Conservation (phyloP, 1,284 basidiomycete genomes). For the Pseudozyma sp. region DNA sequence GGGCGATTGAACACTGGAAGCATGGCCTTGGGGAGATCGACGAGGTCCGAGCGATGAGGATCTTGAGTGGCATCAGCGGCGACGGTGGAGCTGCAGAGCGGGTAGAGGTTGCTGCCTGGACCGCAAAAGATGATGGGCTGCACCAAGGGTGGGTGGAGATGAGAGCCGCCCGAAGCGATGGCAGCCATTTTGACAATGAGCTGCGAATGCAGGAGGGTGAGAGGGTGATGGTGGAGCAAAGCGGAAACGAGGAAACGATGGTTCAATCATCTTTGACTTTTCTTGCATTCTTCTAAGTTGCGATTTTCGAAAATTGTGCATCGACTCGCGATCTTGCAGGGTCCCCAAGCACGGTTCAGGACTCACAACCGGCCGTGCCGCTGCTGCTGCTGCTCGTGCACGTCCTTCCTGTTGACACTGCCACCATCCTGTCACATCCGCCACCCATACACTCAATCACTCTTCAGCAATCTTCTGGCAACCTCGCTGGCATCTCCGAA, state of each 20-base stretch:
- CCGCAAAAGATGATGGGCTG: conserved; percentile 67
- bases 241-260: background rate
- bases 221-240: conserved; percentile 1
- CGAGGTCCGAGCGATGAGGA: conserved; percentile 8
- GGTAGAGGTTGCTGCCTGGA: conserved; percentile 63
- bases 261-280: background rate
- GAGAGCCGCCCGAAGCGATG: conserved; percentile 12
- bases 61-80: conserved; percentile 19
- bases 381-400: too few species aligned
- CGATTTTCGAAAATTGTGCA: background rate
- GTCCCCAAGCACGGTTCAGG: conserved; percentile 4
- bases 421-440: background rate
- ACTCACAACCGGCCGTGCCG: too few species aligned
- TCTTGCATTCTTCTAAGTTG: background rate
- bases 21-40: conserved; percentile 62
- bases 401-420: background rate
- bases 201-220: background rate
- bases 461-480: too few species aligned
- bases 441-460: too few species aligned
- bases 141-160: conserved; percentile 45
- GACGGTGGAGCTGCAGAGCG: conserved; percentile 54
- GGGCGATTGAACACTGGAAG: conserved; percentile 67
- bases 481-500: background rate
- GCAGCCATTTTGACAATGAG: conserved; percentile 19
- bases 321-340: conserved; percentile 20